phyloP scores from a whole-genome alignment of 331 rosid species.

The Stylosanthes scabra region DNA sequence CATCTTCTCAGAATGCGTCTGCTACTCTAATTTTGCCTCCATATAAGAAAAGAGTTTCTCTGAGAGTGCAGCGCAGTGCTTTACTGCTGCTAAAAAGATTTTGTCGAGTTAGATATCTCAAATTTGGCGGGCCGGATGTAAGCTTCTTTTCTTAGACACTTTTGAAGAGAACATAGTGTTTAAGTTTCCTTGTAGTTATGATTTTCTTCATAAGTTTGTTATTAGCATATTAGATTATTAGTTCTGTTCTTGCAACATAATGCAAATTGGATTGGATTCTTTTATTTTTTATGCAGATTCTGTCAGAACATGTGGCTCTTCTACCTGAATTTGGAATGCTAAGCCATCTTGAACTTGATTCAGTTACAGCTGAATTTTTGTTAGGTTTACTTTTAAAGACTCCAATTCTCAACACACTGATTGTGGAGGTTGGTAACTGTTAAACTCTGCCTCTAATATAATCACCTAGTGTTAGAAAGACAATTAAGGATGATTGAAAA shows the following conservation, averaged over 20 bases:
- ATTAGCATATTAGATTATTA: too few species aligned
- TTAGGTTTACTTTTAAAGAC: slow-evolving; percentile 17
- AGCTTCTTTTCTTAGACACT: neutral
- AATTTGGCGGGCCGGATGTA: neutral
- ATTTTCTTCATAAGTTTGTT: too few species aligned
- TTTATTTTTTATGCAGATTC: slow-evolving; percentile 4
- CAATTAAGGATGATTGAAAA: too few species aligned
- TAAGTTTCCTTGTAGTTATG: too few species aligned
- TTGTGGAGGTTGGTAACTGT: neutral
- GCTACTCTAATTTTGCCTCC: neutral
- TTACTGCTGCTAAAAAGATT: slow-evolving; percentile 11
- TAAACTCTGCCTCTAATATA: neutral
- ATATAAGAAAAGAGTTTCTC: neutral
- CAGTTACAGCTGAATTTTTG: neutral
- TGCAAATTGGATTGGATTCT: neutral
- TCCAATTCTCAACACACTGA: slow-evolving; percentile 23
- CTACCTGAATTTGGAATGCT: slow-evolving; percentile 24
- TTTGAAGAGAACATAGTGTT: neutral
- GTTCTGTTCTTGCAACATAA: too few species aligned
- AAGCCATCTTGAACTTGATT: slow-evolving; percentile 24
- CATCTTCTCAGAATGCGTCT: slow-evolving; percentile 9
- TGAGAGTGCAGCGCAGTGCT: neutral
- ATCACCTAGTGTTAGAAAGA: too few species aligned
- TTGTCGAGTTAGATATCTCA: slow-evolving; percentile 2
- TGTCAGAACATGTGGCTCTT: too few species aligned